Conservation (phyloP, 495 filamentous ascomycete genomes). For the Pseudoneurospora amorphoporcata region DNA sequence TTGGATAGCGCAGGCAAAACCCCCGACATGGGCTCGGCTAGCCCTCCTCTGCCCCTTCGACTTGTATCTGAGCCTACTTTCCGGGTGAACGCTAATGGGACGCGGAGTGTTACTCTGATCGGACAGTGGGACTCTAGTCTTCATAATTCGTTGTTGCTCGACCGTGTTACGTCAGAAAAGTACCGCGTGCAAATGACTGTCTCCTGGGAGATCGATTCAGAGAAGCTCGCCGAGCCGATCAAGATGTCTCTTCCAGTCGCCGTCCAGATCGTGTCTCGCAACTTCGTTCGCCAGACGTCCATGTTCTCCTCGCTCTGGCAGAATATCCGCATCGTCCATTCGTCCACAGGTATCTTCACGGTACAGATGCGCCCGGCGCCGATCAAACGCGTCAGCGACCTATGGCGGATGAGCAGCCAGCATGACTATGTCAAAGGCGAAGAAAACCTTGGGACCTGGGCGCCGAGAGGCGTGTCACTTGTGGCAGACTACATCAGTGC, state of each 20-base stretch:
- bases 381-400: conserved; percentile 80
- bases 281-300: conserved; percentile 71
- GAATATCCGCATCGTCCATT: conserved; percentile 73
- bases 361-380: conserved; percentile 76
- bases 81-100: conserved; percentile 79
- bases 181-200: conserved; percentile 84
- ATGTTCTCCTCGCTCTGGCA: conserved; percentile 86
- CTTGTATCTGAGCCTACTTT: conserved; percentile 64
- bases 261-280: conserved; percentile 74
- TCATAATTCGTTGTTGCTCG: conserved; percentile 80
- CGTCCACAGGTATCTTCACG: conserved; percentile 74
- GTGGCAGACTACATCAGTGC: conserved; percentile 70
- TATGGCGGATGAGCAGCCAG: conserved; percentile 95
- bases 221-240: conserved; percentile 71
- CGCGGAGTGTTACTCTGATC: conserved; percentile 70
- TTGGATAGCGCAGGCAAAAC: conserved; percentile 77
- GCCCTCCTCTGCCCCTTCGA: conserved; percentile 66
- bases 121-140: conserved; percentile 96
- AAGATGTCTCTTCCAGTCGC: conserved; percentile 70
- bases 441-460: conserved; percentile 73
- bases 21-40: conserved; percentile 61
- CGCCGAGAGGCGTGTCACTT: conserved; percentile 77
- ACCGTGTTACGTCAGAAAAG: conserved; percentile 80
- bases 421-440: conserved; percentile 93
- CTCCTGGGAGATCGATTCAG: conserved; percentile 70